Evolutionary conservation across 306 rosid species (phyloP), one percentile per base, ranked within the genome.

Genomic region (Casuarina cunninghamiana): DNA sequence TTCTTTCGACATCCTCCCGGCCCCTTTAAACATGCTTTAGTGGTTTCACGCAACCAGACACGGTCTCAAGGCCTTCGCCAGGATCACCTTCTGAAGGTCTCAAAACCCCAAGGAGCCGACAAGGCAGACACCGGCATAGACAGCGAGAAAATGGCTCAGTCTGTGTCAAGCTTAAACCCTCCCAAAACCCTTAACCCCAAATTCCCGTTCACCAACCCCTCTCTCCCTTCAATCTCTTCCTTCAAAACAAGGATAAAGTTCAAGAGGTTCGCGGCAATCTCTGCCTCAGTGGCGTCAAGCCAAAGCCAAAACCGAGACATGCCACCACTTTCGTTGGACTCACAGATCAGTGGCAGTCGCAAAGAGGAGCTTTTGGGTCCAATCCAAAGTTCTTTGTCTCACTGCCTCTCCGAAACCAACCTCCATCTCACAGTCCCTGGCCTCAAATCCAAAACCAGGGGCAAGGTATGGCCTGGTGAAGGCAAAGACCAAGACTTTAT

Each of bases 391-490:
- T 82, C 92, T 2, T 81, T 80, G 78, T 72, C 81, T 45, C 87
- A 86, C 43, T 88, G 97, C 77, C 90, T 95, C 53, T 89, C 95
- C 6, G 97, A 95, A 79, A 92, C 97, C 16, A 87, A 89, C 79
- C 96, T 95, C 50, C 92, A 89, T 62, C 77, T 84, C 41, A 89
- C 96, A 0, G 90, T 95, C 85, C 97, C 98, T 17, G 91, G 86
- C 62, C 90, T 95, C 84, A 83, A 78, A 13, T 91, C 97, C 79
- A 95, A 92, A 89, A 91, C 75, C 75, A 88, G 96, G 53, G 98
- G 98, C 84, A 95, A 95, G 90, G 97, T 95, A 83, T 77, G 19
- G 58, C 53, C 38, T 74, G 11, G 38, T 13, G 26, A 39, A 58
- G 37, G 54, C 55, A 9, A 6, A 71, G 42, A 71, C 57, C 7